phyloP scores from a whole-genome alignment of 768 basidiomycete genomes.

The Russula virescens region DNA sequence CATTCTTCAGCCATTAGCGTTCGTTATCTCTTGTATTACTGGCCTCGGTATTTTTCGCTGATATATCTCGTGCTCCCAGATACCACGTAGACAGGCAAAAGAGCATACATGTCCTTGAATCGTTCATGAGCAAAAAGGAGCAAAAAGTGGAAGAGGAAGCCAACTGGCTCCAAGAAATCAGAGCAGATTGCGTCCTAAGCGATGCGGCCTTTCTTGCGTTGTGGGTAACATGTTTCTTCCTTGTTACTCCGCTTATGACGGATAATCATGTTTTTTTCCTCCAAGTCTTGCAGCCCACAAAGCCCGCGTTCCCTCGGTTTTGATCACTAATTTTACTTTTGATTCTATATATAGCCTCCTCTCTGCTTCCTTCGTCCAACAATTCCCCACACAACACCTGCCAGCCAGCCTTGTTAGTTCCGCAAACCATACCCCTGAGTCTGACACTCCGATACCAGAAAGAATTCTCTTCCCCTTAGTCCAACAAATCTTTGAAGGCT shows the following conservation, averaged over 20 bases:
- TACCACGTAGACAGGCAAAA: constrained; percentile 69
- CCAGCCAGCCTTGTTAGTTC: background rate
- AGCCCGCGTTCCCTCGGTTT: constrained; percentile 58
- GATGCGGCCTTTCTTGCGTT: constrained; percentile 77
- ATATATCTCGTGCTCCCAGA: constrained; percentile 31
- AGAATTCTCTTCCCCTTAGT: constrained; percentile 53
- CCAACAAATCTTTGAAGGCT: constrained; percentile 56
- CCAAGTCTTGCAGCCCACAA: constrained; percentile 58
- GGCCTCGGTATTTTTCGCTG: constrained; percentile 8
- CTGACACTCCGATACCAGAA: constrained; percentile 50
- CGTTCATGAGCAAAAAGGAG: constrained; percentile 54
- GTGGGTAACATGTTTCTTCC: constrained; percentile 36
- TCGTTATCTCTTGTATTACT: constrained; percentile 28
- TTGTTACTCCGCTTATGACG: background rate
- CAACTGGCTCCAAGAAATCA: constrained; percentile 48
- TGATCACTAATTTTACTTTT: constrained; percentile 82
- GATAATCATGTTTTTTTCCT: background rate
- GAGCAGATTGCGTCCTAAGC: constrained; percentile 58
- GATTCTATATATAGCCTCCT: constrained; percentile 80
- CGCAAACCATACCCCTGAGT: background rate
- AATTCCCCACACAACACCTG: constrained; percentile 13
- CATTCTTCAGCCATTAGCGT: constrained; percentile 77
- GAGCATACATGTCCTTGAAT: constrained; percentile 56
- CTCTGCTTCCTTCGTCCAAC: constrained; percentile 44
- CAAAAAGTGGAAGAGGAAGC: constrained; percentile 48